Evolutionary conservation across 2,329 filamentous ascomycete species (phyloP).

Genomic region (Trichoderma harzianum): DNA sequence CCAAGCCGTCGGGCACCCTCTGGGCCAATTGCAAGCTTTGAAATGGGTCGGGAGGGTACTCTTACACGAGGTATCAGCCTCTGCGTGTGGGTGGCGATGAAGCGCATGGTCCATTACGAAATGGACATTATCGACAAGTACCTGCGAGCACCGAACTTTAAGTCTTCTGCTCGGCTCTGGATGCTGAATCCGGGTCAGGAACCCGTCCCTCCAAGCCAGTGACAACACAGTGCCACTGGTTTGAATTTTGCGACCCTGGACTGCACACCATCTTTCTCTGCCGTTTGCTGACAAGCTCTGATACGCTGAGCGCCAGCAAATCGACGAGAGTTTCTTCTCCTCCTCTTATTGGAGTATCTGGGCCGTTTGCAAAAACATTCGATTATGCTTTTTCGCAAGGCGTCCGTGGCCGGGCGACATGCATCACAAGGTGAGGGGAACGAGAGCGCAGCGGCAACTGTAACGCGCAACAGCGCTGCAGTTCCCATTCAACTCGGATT

Average conservation of each 20-base stretch:
- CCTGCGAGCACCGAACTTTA: background rate
- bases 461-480: background rate
- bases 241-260: background rate
- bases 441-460: conserved; percentile 2
- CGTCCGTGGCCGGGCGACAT: background rate
- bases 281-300: background rate
- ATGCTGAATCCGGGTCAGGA: conserved; percentile 8
- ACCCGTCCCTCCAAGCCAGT: conserved; percentile 7
- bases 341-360: conserved; percentile 5
- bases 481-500: background rate
- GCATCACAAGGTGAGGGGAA: conserved; percentile 2
- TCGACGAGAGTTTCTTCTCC: background rate
- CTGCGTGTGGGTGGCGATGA: background rate
- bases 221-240: conserved; percentile 5
- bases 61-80: background rate
- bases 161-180: background rate
- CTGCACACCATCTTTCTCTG: conserved; percentile 3
- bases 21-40: background rate
- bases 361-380: background rate
- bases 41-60: background rate
- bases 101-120: background rate
- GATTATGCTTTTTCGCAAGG: background rate
- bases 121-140: background rate
- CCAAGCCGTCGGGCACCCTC: conserved; percentile 1
- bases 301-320: background rate